A percentile compares a stretch with the other conserved stretches of the same genome.
phyloP scores from a whole-genome alignment of 2,329 filamentous ascomycete species.

The Ophiostoma australiae region DNA sequence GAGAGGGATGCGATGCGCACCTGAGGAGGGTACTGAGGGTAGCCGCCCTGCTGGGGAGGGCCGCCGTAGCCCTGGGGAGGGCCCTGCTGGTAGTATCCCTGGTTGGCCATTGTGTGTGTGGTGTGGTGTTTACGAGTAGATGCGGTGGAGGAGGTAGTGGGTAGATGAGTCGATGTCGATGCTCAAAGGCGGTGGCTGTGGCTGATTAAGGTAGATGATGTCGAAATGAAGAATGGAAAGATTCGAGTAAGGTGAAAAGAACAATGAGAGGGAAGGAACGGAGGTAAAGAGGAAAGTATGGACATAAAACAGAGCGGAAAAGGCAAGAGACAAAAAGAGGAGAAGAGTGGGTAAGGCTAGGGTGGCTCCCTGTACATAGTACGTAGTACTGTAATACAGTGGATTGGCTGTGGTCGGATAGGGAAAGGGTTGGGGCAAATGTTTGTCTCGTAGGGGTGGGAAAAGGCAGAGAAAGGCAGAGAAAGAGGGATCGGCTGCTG shows the following conservation, averaged over 20 bases:
- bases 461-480: not conserved
- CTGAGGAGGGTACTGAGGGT: constrained; percentile 43
- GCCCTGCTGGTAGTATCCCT: constrained; percentile 38
- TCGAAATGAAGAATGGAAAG: constrained; percentile 7
- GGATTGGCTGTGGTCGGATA: not conserved
- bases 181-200: not conserved
- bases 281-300: constrained; percentile 1
- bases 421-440: constrained; percentile 2
- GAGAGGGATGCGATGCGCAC: constrained; percentile 32
- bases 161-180: not conserved
- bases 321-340: not conserved
- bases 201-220: not conserved
- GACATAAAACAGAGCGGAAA: not conserved
- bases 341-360: not conserved
- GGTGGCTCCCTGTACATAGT: not conserved
- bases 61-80: constrained; percentile 27
- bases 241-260: not conserved
- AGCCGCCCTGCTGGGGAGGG: constrained; percentile 29
- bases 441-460: not conserved
- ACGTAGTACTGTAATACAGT: not conserved
- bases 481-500: constrained; percentile 1
- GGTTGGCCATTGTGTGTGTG: constrained; percentile 34
- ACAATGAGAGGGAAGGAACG: not conserved
- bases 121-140: not conserved
- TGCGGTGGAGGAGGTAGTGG: not conserved